Conservation (phyloP, 208 protist species). For the Acanthamoeba royreba region DNA sequence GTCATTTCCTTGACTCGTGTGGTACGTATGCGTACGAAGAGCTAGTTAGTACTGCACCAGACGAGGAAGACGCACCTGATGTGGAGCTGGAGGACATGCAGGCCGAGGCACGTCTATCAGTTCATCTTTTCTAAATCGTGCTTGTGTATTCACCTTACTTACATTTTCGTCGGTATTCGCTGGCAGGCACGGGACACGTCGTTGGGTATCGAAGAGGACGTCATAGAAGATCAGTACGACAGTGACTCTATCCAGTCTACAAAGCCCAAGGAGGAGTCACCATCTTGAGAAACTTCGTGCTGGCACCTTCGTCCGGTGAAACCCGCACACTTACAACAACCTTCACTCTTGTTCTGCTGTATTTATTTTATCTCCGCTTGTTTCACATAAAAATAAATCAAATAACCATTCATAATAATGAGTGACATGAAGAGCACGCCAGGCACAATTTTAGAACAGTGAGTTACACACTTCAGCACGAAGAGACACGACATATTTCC, state of each 20-base stretch:
- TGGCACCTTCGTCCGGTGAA: too few relatives aligned
- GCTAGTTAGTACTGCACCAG: background rate
- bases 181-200: background rate
- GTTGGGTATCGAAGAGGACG: background rate
- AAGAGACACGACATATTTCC: too few relatives aligned
- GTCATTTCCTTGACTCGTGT: background rate
- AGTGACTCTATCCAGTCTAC: background rate
- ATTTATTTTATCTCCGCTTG: too few relatives aligned
- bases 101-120: background rate
- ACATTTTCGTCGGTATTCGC: background rate
- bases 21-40: background rate
- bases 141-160: background rate
- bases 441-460: too few relatives aligned
- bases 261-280: constrained; percentile 10
- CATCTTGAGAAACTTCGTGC: too few relatives aligned
- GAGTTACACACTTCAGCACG: too few relatives aligned
- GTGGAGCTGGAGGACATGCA: constrained; percentile 35
- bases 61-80: background rate
- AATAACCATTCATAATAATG: too few relatives aligned
- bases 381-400: too few relatives aligned
- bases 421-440: too few relatives aligned
- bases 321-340: too few relatives aligned
- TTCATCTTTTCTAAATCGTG: background rate
- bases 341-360: too few relatives aligned
- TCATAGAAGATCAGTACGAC: background rate